These are phyloP conservation scores for Hondaea fermentalgiana DNA, from an alignment of 108 stramenopile genomes.

Conservation along the genomic window DNA sequence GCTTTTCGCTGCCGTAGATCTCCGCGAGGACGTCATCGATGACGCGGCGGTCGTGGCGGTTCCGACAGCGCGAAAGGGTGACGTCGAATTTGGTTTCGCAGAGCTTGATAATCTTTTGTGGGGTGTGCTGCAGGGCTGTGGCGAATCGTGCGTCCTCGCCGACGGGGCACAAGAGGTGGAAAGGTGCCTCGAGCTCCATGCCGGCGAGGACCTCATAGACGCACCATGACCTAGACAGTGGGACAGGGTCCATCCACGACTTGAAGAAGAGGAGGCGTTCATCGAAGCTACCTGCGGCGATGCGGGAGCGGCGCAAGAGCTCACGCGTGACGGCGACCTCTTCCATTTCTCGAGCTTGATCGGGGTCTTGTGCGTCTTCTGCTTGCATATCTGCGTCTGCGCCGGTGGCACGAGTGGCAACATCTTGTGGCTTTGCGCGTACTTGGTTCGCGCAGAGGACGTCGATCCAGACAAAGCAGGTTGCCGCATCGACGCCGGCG, in stretches of 20 bases:
- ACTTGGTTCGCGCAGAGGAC: not conserved
- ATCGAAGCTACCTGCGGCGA: not conserved
- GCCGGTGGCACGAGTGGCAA: too few relatives aligned
- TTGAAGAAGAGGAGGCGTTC: slow-evolving; percentile 6
- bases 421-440: not conserved
- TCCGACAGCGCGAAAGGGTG: not conserved
- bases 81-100: not conserved
- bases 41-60: not conserved
- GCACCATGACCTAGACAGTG: not conserved
- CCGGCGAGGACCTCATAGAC: not conserved
- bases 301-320: not conserved
- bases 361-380: too few relatives aligned
- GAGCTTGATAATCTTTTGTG: not conserved
- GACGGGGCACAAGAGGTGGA: not conserved
- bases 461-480: not conserved
- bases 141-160: not conserved
- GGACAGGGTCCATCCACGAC: slow-evolving; percentile 1
- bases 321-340: not conserved
- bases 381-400: too few relatives aligned
- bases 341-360: not conserved
- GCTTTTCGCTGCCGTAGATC: not conserved
- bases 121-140: not conserved
- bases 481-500: not conserved
- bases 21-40: not conserved
- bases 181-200: not conserved